phyloP scores from a whole-genome alignment of 345 rosid genomes.

The Citrus sp. region DNA sequence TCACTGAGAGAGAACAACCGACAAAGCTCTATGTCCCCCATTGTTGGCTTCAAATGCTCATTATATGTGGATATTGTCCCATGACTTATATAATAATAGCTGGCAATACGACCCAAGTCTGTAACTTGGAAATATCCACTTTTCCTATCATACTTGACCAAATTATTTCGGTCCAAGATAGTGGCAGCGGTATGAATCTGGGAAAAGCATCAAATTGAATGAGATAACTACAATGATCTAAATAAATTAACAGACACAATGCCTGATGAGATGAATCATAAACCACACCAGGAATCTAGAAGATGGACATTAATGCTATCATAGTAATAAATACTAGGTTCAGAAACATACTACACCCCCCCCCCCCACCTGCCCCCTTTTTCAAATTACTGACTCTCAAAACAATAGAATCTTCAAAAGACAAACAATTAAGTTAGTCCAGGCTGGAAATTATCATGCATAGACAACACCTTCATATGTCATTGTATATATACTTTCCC shows the following conservation, averaged over 20 bases:
- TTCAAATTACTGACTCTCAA: neutral
- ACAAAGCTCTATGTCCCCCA: constrained; percentile 95
- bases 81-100: constrained; percentile 89
- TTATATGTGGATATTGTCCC: constrained; percentile 93
- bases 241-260: neutral
- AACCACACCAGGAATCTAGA: neutral
- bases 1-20: constrained; percentile 87
- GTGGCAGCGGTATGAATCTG: constrained; percentile 97
- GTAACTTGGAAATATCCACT: constrained; percentile 97
- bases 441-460: neutral
- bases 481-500: neutral
- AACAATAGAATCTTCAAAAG: neutral
- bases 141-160: constrained; percentile 87
- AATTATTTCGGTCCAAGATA: constrained; percentile 81
- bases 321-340: neutral
- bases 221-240: neutral
- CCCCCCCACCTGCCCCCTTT: neutral
- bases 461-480: neutral
- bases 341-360: no score
- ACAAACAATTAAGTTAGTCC: neutral
- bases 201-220: constrained; percentile 9
- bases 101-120: constrained; percentile 96
- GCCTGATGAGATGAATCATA: neutral
- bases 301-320: neutral
- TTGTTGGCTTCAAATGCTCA: constrained; percentile 93